Evolutionary conservation across 2,329 filamentous ascomycete species (phyloP), one percentile per base, ranked within the genome.

Genomic region (Fusarium hainanense): DNA sequence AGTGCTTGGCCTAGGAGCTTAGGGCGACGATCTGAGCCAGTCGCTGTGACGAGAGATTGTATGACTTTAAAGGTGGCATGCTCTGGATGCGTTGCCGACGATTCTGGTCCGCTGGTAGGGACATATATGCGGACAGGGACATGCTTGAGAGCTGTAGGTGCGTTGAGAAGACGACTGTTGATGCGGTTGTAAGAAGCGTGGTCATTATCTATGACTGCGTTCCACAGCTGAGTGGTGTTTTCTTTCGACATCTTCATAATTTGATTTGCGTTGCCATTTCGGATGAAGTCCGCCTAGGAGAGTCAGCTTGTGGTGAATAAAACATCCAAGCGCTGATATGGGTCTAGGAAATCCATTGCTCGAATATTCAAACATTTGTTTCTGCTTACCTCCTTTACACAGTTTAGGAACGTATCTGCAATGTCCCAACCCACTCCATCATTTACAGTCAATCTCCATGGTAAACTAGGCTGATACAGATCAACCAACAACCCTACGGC

Each of bases 71-170:
- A 90, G 40, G 87, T 85, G 20, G 86, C 88, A 4, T 80, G 72
- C 20, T 78, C 78, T 34, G 65, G 72, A 62, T 62, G 56, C 16
- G 58, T 50, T 40, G 69, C 37, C 28, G 81, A 77, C 5, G 82
- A 78, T 61, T 69, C 71, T 32, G 73, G 72, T 11, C 75, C 59
- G 21, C 76, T 82, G 7, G 89, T 87, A 4, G 92, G 92, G 50
- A 98, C 89, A 80, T 98, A 99, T 57, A 98, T 82, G 57, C 94
- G 90, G 41, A 98, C 81, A 1, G 96, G 96, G n/a, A 98, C 85
- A 79, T 97, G 90, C 64, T 90, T 90, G 54, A 98, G 86, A 20
- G 90, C 88, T 9, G 89, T 88, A 2, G 93, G 89, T 6, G 91
- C 88, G 74, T 92, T 92, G 66, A 98, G 87, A 4, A 98, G 87